Evolutionary conservation across 306 rosid genomes (phyloP), one percentile per base, ranked within the genome.

Genomic region (Corylus americana): DNA sequence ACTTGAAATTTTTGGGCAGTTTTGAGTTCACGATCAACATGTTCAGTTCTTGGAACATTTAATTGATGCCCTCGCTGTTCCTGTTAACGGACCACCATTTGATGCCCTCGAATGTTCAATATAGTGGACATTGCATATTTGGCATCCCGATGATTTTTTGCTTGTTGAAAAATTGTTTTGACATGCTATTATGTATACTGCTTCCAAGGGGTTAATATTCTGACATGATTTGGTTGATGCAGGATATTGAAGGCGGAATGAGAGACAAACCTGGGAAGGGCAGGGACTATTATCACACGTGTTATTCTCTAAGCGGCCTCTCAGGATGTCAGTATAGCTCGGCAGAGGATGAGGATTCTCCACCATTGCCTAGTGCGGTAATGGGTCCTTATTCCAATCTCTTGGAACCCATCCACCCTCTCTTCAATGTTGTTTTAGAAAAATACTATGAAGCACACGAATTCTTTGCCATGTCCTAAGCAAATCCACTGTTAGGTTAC

Each of bases 251-350:
- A 5, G 98, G 98, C 11, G 98, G 98, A 42, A 61, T 94, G 66
- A 81, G 86, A 87, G 98, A 94, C 90, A 94, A 94, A 75, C 98
- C 97, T 2, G 92, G 98, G 71, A 91, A 88, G 78, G 73, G 74
- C 0, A 80, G 88, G 80, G 98, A 94, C 86, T 89, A 81, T 74
- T 94, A 92, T 79, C 98, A 94, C 81, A 91, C 97, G 2, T 94
- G 97, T 82, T 94, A 94, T 85, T 94, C 97, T 85, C 77, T 94
- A 75, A 94, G 98, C 50, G 98, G 98, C 3, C 92, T 92, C 44
- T 87, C 97, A n/a, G 55, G 90, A 70, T 90, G 97, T 77, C 98
- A 94, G 58, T 86, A 91, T 85, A 90, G 92, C 76, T 59, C 69
- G 84, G 86, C 95, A 10, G 83, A 87, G 71, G 83, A 74, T 35